Evolutionary conservation across 2,329 filamentous ascomycete species (phyloP), one percentile per base, ranked within the genome.

Genomic region (Ophiostoma sp.): DNA sequence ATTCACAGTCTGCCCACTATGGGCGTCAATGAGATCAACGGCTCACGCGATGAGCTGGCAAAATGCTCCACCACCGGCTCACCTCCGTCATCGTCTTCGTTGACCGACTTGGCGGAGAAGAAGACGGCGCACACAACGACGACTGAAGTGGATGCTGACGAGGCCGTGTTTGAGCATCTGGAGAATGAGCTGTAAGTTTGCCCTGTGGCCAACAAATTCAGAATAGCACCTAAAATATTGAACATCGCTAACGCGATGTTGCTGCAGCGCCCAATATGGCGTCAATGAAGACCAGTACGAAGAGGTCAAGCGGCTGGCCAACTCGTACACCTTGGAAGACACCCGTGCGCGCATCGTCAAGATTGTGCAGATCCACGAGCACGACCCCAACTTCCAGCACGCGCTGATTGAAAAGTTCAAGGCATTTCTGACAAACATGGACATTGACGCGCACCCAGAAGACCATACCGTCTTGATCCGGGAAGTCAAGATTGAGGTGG

Each of bases 381-480:
- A 81, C 33, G 85, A 86, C 69, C 84, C 83, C 42, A 86, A 86
- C 78, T 86, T 86, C 71, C 83, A 83, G 0, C 78, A 80, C 22
- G 76, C 78, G 3, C 79, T 85, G 39, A 78, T 86, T 33, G 76
- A 82, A 15, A 81, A 81, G n/a, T 83, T 85, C 22, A 78, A 81
- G 25, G 76, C 77, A 11, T 85, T 85, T 70, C 78, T 86, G 15
- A 76, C 28, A 28, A 59, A 59, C 55, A 31, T 15, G 5, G 28
- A 33, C 55, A 59, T 59, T 33, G 55, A 59, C 55, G 55, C 28
- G 11, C 25, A 57, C 11, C 55, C 22, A 3, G 25, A 28, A 4
- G 55, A 57, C 3, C 55, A 57, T 15, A 7, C 57, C 5, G 57
- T 36, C 6, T 19, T 22, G 6, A 36, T 61, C 31, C 5, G 31